Conservation (phyloP, 805 yeast species). For the Cyberlindnera americana region DNA sequence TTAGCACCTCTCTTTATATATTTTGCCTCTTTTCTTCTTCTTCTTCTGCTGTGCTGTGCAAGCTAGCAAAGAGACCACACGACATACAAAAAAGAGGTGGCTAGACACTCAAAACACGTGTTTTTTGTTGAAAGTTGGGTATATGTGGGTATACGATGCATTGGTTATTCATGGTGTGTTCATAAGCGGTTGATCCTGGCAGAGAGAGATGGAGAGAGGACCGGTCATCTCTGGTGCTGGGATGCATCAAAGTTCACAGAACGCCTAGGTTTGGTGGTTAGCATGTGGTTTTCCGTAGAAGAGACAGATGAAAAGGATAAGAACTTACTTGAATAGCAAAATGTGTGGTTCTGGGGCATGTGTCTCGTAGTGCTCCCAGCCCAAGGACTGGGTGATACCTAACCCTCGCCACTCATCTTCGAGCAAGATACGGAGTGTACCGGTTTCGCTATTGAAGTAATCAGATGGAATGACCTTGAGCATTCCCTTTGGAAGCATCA, state of each 20-base stretch:
- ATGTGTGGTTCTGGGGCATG: slow-evolving; percentile 99
- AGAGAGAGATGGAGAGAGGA: too few species aligned
- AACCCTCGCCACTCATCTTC: slow-evolving; percentile 99
- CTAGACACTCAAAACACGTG: too few species aligned
- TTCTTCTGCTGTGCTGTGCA: too few species aligned
- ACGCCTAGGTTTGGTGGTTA: slow-evolving; percentile 36
- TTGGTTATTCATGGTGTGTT: too few species aligned
- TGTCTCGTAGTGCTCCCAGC: slow-evolving; percentile 97
- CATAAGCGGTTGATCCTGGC: background rate
- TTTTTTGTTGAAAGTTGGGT: too few species aligned
- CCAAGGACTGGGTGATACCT: slow-evolving; percentile 95
- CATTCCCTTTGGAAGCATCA: slow-evolving; percentile 95
- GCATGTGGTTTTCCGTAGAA: background rate
- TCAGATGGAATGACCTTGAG: slow-evolving; percentile 90
- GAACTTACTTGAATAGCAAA: slow-evolving; percentile 60
- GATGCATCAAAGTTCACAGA: slow-evolving; percentile 50
- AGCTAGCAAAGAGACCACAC: too few species aligned
- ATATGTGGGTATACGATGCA: too few species aligned
- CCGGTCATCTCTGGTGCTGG: slow-evolving; percentile 23
- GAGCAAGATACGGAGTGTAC: slow-evolving; percentile 81
- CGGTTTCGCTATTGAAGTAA: slow-evolving; percentile 89
- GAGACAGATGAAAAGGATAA: background rate
- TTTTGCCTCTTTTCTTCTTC: too few species aligned
- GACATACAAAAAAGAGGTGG: too few species aligned
- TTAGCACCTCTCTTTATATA: too few species aligned